Evolutionary conservation across 805 yeast genomes (phyloP), one percentile per base, ranked within the genome.

Genomic region (Cyberlindnera mississippiensis): DNA sequence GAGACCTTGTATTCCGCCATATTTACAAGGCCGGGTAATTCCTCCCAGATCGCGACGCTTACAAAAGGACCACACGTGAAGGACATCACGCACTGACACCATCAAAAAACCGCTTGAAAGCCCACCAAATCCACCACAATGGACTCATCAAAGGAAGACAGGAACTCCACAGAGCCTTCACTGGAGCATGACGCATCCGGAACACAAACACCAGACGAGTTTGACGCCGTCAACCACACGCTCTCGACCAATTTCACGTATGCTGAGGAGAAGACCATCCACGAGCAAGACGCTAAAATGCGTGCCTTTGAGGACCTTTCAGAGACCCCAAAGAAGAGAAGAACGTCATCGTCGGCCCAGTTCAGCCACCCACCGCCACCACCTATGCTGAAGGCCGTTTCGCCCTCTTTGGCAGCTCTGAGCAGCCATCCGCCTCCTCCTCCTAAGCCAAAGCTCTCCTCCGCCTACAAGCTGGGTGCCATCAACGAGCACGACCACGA

Each of bases 241-340:
- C 37, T 53, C 10, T 68, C 76, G 17, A 73, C 85, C 8, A 82
- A 81, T 56, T 82, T 69, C 53, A 77, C 86, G 1, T 69, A 80
- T 38, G 74, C 78, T 6, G 88, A 84, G 52, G 90, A 83, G 49
- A 71, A 71, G 53, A 67, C 70, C 53, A 67, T 83, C 52, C 73
- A 72, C 53, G 88, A 80, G 39, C 80, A 81, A 44, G 87, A 82
- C 48, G 78, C 85, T 52, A 83, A 82, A 53, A 58, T 77, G 28
- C 69, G 72, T 44, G 85, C 88, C 0, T 67, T 79, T 46, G 75
- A 75, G 45, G 62, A 53, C 24, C 41, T 57, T 17, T 30, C 44
- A 2, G 27, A 32, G 68, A 75, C 28, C 59, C 76, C 30, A 53
- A 50, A 51, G 51, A 46, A 28, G 49, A 45, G 51, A 41, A 58